Evolutionary conservation across 2,329 filamentous ascomycete genomes (phyloP).

Genomic region (Cladorrhinum sp.): DNA sequence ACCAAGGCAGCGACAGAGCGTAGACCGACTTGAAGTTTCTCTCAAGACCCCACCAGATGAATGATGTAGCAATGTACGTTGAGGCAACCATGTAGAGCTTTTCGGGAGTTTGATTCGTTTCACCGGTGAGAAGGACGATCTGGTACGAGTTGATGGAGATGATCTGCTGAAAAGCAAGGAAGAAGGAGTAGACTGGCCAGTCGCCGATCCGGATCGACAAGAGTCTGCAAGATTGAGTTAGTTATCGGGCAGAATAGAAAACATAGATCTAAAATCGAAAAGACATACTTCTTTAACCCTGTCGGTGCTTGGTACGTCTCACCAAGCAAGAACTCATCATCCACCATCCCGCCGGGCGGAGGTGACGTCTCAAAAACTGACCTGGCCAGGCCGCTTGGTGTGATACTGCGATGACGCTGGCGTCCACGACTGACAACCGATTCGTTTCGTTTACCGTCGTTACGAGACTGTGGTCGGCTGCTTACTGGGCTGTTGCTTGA

Average conservation of each 20-base stretch:
- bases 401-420: constrained; percentile 26
- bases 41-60: constrained; percentile 63
- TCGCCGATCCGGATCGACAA: constrained; percentile 57
- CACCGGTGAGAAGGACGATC: constrained; percentile 63
- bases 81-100: constrained; percentile 60
- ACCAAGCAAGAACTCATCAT: constrained; percentile 32
- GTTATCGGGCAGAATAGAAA: not conserved
- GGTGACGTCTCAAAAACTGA: constrained; percentile 32
- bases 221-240: constrained; percentile 8
- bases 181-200: constrained; percentile 61
- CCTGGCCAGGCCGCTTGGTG: constrained; percentile 24
- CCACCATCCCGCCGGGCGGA: constrained; percentile 29
- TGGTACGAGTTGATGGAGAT: constrained; percentile 66
- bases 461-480: constrained; percentile 25
- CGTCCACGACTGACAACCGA: constrained; percentile 27
- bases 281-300: constrained; percentile 49
- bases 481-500: constrained; percentile 27
- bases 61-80: constrained; percentile 56
- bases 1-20: constrained; percentile 58
- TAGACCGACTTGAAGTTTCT: constrained; percentile 55
- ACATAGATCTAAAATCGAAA: not conserved
- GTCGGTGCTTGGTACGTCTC: constrained; percentile 53
- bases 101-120: constrained; percentile 55
- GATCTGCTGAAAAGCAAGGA: constrained; percentile 61
- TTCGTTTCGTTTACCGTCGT: constrained; percentile 20